These are phyloP conservation scores for Kwoniella mangroviensis DNA, from an alignment of 768 basidiomycete species.

Conservation along the genomic window DNA sequence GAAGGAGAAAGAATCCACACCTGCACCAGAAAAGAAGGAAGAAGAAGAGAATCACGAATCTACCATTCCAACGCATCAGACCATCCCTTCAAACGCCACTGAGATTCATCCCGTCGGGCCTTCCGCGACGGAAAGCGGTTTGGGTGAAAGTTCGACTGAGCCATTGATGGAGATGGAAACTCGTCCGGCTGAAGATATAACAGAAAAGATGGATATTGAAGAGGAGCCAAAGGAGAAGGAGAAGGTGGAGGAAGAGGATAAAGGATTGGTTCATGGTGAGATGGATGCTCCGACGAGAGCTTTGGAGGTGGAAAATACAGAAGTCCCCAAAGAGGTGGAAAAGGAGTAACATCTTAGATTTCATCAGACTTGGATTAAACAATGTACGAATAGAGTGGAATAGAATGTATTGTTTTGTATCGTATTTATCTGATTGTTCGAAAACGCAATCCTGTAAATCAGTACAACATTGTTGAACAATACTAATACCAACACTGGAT, in stretches of 20 bases:
- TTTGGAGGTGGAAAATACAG: conserved; percentile 31
- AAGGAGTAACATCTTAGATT: conserved; percentile 4
- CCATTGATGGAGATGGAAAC: conserved; percentile 34
- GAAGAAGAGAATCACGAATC: conserved; percentile 15
- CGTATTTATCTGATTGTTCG: too few relatives aligned
- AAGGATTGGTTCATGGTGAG: conserved; percentile 41
- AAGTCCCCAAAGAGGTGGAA: conserved; percentile 28
- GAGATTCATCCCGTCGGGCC: conserved; percentile 38
- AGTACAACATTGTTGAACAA: too few relatives aligned
- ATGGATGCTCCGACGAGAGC: conserved; percentile 30
- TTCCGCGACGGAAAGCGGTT: conserved; percentile 30
- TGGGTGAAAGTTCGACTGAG: conserved; percentile 24
- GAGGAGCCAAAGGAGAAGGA: conserved; percentile 10
- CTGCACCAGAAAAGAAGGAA: conserved; percentile 1
- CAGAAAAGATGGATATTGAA: conserved; percentile 41
- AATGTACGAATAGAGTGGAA: not conserved
- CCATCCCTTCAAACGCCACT: conserved; percentile 45
- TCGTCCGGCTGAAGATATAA: conserved; percentile 14
- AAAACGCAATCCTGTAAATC: too few relatives aligned
- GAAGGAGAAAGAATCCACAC: not conserved
- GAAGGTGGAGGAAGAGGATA: conserved; percentile 27
- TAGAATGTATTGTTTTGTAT: not conserved
- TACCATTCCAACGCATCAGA: conserved; percentile 9
- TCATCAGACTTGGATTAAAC: too few relatives aligned
- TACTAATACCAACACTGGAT: too few relatives aligned